Evolutionary conservation across 257 asterid genomes (phyloP), one percentile per base, ranked within the genome.

Genomic region (Solanum rostratum): DNA sequence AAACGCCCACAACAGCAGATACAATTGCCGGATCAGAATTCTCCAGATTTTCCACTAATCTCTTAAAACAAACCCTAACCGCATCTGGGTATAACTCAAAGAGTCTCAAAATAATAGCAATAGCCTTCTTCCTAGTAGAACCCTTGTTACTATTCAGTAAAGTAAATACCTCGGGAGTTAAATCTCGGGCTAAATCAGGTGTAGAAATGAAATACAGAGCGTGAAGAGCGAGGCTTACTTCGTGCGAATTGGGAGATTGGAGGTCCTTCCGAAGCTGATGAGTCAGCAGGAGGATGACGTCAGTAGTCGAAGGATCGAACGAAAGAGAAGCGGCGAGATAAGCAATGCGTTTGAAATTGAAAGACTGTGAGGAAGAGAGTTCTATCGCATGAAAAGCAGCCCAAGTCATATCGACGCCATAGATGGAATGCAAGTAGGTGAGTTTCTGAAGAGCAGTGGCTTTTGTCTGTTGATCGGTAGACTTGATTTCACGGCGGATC

Each of bases 221-320:
- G 29, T 91, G 91, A 12, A 96, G 91, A 29, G 98, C 99, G 53
- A 96, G 89, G 88, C 98, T 88, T 80, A 91, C 97, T 85, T 96
- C 99, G 13, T 92, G 94, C 1, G 78, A 88, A 80, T 92, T 96
- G 45, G 89, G 11, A 1, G 99, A 92, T 5, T 91, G 86, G 1
- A 96, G 91, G 91, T 96, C 99, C 90, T 96, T 94, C 71, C 98
- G 94, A 80, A 94, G 95, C 94, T 94, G 99, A 85, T 96, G 94
- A 24, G 98, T 94, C 54, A 96, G 94, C 66, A 96, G 93, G n/a
- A 96, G 97, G 86, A 96, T 90, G 69, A 96, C 98, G 20, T 93
- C 95, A 59, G 99, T 93, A 71, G 96, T 90, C 24, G 90, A 79
- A 22, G 99, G 93, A 88, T 94, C 86, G 89, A 96, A 92, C 24